These are phyloP conservation scores for Ceratocystiopsis brevicomis DNA, from an alignment of 2,329 filamentous ascomycete genomes.

Conservation along the genomic window DNA sequence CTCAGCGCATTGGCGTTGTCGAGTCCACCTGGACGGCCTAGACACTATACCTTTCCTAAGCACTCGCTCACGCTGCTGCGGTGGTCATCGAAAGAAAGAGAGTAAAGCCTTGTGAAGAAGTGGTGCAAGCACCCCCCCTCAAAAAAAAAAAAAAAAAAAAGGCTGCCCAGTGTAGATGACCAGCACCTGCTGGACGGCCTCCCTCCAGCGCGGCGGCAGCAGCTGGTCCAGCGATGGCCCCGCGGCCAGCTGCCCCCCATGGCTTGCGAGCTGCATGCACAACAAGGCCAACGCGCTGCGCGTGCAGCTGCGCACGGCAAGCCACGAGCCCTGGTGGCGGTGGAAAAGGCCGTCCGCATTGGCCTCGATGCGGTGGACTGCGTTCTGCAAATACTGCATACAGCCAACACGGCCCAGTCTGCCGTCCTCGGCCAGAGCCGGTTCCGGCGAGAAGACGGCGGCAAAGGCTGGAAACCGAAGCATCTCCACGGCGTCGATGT, in stretches of 20 bases:
- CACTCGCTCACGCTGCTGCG: neutral
- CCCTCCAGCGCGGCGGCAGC: too few relatives aligned
- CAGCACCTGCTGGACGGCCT: too few relatives aligned
- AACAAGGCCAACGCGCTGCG: conserved; percentile 2
- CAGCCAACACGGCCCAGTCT: neutral
- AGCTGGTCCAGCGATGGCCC: too few relatives aligned
- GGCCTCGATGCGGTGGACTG: conserved; percentile 4
- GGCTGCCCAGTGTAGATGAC: too few relatives aligned
- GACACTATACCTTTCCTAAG: neutral
- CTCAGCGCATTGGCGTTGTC: conserved; percentile 1
- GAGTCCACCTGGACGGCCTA: conserved; percentile 1
- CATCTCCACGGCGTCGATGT: conserved; percentile 2
- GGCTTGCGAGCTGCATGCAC: neutral
- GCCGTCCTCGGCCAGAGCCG: neutral
- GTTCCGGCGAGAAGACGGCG: neutral
- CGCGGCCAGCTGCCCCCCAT: too few relatives aligned
- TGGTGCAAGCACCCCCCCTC: too few relatives aligned
- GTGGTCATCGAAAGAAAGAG: too few relatives aligned
- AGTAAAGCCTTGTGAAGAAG: too few relatives aligned
- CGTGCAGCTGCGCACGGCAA: conserved; percentile 3
- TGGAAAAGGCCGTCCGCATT: conserved; percentile 3
- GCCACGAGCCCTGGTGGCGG: conserved; percentile 6
- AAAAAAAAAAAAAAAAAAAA: too few relatives aligned
- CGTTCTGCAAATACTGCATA: conserved; percentile 1
- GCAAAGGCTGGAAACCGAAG: conserved; percentile 3